Conservation (phyloP, 1,284 basidiomycete species). For the Athelia sp. region DNA sequence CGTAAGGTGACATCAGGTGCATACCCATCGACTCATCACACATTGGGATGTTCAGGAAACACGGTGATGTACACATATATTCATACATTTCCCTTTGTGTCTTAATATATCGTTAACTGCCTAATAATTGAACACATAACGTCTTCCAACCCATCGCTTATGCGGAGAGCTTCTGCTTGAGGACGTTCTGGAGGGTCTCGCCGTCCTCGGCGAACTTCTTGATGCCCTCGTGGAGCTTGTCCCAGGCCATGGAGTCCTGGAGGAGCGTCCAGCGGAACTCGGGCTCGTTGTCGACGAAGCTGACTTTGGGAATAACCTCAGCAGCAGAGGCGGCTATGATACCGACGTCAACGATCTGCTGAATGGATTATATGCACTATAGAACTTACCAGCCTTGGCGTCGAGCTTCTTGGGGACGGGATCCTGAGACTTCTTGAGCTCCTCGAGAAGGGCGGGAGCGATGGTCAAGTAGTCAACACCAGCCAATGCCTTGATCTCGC, state of each 20-base stretch:
- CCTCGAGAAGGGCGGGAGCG: constrained; percentile 85
- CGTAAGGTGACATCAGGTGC: too few species aligned
- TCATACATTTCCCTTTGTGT: too few species aligned
- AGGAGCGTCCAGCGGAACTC: constrained; percentile 94
- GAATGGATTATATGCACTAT: not conserved
- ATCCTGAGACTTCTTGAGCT: constrained; percentile 81
- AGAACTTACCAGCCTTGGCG: constrained; percentile 52
- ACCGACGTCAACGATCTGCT: constrained; percentile 1
- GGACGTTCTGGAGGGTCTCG: constrained; percentile 79
- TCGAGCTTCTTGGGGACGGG: constrained; percentile 85
- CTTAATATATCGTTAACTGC: too few species aligned
- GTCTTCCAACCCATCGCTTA: too few species aligned
- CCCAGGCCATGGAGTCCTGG: constrained; percentile 91
- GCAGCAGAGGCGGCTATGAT: constrained; percentile 42
- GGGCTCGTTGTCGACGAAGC: constrained; percentile 89
- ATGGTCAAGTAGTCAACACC: constrained; percentile 98
- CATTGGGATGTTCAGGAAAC: too few species aligned
- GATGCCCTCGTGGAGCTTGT: constrained; percentile 97
- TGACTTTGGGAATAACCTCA: constrained; percentile 73
- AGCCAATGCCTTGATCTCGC: constrained; percentile 93
- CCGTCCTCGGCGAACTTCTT: constrained; percentile 97
- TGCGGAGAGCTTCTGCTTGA: constrained; percentile 68
- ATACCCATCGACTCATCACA: too few species aligned
- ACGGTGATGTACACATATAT: too few species aligned
- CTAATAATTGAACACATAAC: too few species aligned